Conservation (phyloP, 805 yeast species). For the Pichia exigua region DNA sequence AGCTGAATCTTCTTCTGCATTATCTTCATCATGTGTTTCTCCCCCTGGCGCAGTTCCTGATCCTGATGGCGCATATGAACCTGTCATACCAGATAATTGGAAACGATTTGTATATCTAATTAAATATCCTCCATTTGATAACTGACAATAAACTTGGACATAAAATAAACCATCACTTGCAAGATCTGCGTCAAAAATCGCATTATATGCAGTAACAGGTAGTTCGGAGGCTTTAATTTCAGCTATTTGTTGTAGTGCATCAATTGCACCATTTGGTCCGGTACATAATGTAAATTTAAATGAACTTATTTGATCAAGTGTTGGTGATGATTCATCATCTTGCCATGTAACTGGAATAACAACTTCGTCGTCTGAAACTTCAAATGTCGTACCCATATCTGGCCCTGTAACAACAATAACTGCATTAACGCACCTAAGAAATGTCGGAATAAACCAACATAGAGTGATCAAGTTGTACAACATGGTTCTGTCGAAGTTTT, state of each 20-base stretch:
- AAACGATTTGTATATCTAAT: conserved; percentile 67
- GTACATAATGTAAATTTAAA: conserved; percentile 58
- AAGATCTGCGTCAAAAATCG: conserved; percentile 33
- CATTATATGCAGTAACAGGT: conserved; percentile 31
- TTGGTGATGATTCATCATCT: conserved; percentile 44
- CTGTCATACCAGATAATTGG: conserved; percentile 62
- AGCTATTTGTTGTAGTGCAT: conserved; percentile 30
- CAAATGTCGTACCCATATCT: conserved; percentile 29
- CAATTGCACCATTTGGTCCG: conserved; percentile 49
- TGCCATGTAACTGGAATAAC: conserved; percentile 45
- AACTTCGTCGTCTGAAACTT: conserved; percentile 32
- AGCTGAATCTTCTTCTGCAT: conserved; percentile 14
- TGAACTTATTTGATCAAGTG: conserved; percentile 33
- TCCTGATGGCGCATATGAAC: conserved; percentile 45
- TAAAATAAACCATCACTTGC: conserved; percentile 64
- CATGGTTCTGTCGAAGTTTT: not conserved
- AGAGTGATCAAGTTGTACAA: not conserved
- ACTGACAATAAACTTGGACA: conserved; percentile 56
- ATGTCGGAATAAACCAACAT: not conserved
- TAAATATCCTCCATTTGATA: conserved; percentile 39
- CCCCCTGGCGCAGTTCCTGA: conserved; percentile 38
- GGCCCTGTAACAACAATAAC: conserved; percentile 36
- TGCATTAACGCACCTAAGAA: not conserved
- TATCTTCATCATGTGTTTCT: conserved; percentile 31
- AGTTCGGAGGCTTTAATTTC: conserved; percentile 26